A percentile compares a stretch with the other conserved stretches of the same genome.
These are phyloP conservation scores for Citrullus mucosospermus DNA, from an alignment of 306 rosid genomes.

Conservation along the genomic window DNA sequence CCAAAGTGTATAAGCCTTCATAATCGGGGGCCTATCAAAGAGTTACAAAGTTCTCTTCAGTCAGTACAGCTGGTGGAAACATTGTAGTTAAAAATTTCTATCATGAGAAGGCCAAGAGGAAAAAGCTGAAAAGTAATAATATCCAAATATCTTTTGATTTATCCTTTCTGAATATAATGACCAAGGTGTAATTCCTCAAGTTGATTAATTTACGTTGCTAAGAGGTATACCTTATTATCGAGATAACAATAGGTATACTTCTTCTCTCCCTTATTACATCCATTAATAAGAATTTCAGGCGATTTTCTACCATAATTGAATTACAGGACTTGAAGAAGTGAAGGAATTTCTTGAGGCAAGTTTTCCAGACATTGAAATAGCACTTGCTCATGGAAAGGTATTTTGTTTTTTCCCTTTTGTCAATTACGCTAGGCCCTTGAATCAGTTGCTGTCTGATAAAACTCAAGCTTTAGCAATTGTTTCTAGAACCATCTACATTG, in stretches of 20 bases:
- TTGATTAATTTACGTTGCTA: neutral
- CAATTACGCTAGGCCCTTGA: conserved; percentile 11
- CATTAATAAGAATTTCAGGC: neutral
- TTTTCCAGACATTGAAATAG: conserved; percentile 73
- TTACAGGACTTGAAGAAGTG: conserved; percentile 79
- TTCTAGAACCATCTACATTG: neutral
- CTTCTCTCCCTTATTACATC: neutral
- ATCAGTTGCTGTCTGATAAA: neutral
- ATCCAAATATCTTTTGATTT: neutral
- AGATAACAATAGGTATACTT: neutral
- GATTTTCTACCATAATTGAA: neutral
- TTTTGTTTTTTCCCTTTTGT: conserved; percentile 12
- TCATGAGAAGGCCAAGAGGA: neutral
- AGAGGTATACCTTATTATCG: neutral
- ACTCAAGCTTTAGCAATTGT: neutral
- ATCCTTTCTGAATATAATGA: neutral
- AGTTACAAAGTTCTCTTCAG: too few relatives aligned
- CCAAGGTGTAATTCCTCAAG: neutral
- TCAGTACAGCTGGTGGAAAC: too few relatives aligned
- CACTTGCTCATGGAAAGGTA: conserved; percentile 95
- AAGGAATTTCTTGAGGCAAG: conserved; percentile 63
- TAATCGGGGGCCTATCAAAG: too few relatives aligned
- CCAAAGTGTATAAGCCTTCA: too few relatives aligned
- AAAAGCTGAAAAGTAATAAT: neutral
- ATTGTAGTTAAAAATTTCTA: too few relatives aligned